Conservation (phyloP, 1,284 basidiomycete species). For the Hemileia vastatrix region DNA sequence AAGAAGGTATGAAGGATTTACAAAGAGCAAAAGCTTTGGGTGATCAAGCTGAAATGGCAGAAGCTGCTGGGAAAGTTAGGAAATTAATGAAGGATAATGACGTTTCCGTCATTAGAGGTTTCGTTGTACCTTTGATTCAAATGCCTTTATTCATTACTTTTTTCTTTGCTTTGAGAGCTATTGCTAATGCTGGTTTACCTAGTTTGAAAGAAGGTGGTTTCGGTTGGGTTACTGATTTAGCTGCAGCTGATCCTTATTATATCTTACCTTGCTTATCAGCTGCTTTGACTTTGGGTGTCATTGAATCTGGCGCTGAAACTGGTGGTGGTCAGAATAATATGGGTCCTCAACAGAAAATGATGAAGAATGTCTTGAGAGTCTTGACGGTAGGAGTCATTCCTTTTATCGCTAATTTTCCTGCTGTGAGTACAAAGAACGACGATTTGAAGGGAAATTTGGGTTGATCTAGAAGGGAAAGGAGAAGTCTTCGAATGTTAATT, state of each 20-base stretch:
- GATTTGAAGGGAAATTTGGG: no score
- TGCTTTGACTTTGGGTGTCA: slow-evolving; percentile 59
- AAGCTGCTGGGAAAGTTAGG: slow-evolving; percentile 53
- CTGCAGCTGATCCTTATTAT: slow-evolving; percentile 65
- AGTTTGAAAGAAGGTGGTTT: slow-evolving; percentile 71
- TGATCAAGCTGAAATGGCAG: slow-evolving; percentile 54
- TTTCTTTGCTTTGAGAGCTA: slow-evolving; percentile 69
- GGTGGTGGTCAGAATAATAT: slow-evolving; percentile 52
- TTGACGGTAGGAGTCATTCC: slow-evolving; percentile 55
- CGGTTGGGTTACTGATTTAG: slow-evolving; percentile 66
- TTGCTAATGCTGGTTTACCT: slow-evolving; percentile 62
- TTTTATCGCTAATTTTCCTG: slow-evolving; percentile 51
- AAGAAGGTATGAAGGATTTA: slow-evolving; percentile 52
- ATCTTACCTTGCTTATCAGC: slow-evolving; percentile 62
- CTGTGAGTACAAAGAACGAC: no score
- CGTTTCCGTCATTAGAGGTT: slow-evolving; percentile 55
- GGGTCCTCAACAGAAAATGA: slow-evolving; percentile 53
- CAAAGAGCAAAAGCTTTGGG: slow-evolving; percentile 48
- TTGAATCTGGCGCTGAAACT: slow-evolving; percentile 56
- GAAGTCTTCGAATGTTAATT: no score
- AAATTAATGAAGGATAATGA: slow-evolving; percentile 61
- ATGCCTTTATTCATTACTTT: slow-evolving; percentile 69
- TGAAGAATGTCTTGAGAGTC: slow-evolving; percentile 63
- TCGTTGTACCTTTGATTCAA: slow-evolving; percentile 60
- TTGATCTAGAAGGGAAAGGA: no score